phyloP scores from a whole-genome alignment of 2,329 filamentous ascomycete genomes.

The Curvularia eragrostidis region DNA sequence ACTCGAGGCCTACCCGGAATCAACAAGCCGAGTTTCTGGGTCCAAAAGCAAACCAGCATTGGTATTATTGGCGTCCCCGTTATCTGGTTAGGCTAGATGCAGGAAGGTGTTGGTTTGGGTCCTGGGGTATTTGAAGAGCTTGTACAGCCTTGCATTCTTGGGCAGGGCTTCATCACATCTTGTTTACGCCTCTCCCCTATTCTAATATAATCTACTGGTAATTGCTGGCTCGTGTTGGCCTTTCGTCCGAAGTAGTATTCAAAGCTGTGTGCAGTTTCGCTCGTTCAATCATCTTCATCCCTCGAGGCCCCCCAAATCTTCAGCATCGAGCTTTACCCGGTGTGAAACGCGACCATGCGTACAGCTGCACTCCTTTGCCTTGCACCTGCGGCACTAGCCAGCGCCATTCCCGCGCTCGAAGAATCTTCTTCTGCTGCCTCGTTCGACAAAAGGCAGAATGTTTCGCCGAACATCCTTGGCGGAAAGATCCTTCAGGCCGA shows the following conservation, averaged over 20 bases:
- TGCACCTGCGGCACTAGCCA: constrained; percentile 22
- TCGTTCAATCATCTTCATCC: constrained; percentile 14
- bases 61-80: constrained; percentile 1
- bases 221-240: constrained; percentile 13
- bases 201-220: constrained; percentile 16
- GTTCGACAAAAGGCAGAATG: constrained; percentile 29
- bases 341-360: constrained; percentile 26
- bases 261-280: constrained; percentile 9
- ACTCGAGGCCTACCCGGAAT: constrained; percentile 21
- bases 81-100: constrained; percentile 9
- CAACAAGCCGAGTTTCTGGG: constrained; percentile 17
- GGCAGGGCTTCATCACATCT: constrained; percentile 20
- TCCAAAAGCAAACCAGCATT: constrained; percentile 4
- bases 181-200: constrained; percentile 9
- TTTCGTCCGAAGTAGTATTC: constrained; percentile 20
- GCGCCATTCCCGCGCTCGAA: constrained; percentile 24
- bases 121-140: constrained; percentile 26
- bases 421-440: constrained; percentile 11
- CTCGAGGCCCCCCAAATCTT: constrained; percentile 5
- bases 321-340: constrained; percentile 16
- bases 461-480: constrained; percentile 13
- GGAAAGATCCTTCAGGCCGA: constrained; percentile 31
- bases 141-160: constrained; percentile 11
- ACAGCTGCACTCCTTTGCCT: constrained; percentile 27
- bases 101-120: constrained; percentile 8